These are phyloP conservation scores for Spirogloea muscicola DNA, from an alignment of 139 green algal genomes.

Conservation along the genomic window DNA sequence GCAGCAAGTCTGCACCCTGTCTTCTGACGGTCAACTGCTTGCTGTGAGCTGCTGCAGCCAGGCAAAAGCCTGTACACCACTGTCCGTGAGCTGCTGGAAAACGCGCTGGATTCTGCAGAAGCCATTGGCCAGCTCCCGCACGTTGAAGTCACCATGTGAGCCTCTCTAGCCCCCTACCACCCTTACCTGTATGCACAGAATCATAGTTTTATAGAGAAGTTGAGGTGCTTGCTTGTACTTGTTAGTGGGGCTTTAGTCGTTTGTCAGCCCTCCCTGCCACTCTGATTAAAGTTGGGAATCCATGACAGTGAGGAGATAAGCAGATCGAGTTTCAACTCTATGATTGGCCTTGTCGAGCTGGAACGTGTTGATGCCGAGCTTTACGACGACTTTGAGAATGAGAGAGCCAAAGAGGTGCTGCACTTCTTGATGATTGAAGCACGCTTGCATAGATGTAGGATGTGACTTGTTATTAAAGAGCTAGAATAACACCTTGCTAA, in stretches of 20 bases:
- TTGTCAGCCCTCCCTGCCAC: neutral
- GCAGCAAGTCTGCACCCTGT: no score
- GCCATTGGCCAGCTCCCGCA: slow-evolving; percentile 58
- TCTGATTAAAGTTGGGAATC: no score
- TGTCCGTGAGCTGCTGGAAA: slow-evolving; percentile 92
- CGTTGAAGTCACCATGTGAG: slow-evolving; percentile 43
- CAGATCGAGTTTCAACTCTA: slow-evolving; percentile 63
- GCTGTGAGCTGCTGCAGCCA: no score
- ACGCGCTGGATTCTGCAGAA: slow-evolving; percentile 87
- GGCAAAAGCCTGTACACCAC: slow-evolving; percentile 96
- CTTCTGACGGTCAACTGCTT: no score
- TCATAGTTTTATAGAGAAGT: neutral
- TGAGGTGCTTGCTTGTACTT: neutral
- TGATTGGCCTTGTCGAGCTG: slow-evolving; percentile 74
- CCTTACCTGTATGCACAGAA: neutral
- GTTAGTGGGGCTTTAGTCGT: neutral
- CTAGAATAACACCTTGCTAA: no score
- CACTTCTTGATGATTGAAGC: no score
- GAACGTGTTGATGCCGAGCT: slow-evolving; percentile 78
- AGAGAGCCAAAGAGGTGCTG: slow-evolving; percentile 50
- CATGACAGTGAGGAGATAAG: slow-evolving; percentile 29
- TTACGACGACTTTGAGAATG: slow-evolving; percentile 89
- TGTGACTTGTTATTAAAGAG: no score
- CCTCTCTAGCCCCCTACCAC: no score
- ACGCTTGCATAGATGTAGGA: no score